Evolutionary conservation across 2,329 filamentous ascomycete species (phyloP).

Genomic region (Venturia oleaginea): DNA sequence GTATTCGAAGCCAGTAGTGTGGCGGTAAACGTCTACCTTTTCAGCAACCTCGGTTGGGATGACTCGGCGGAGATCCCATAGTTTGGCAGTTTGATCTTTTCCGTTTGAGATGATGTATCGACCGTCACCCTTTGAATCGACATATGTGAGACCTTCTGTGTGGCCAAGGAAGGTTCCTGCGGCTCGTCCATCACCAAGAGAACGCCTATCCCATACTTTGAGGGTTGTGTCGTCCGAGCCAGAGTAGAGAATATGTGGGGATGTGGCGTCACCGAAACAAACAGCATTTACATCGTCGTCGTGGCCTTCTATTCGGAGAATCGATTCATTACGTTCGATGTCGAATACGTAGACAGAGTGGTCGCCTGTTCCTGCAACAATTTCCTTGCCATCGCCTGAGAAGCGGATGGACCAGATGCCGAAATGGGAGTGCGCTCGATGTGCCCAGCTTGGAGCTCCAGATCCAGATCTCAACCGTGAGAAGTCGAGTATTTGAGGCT

Average conservation of each 20-base stretch:
- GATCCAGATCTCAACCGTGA: constrained; percentile 31
- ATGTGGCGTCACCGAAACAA: constrained; percentile 81
- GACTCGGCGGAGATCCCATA: constrained; percentile 92
- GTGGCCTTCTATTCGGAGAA: constrained; percentile 71
- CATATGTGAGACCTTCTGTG: constrained; percentile 56
- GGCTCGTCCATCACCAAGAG: constrained; percentile 51
- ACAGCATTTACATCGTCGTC: constrained; percentile 90
- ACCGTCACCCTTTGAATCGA: constrained; percentile 75
- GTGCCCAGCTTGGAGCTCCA: not conserved
- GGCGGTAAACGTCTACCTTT: constrained; percentile 45
- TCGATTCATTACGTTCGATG: constrained; percentile 66
- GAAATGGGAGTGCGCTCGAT: constrained; percentile 11
- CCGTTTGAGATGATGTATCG: constrained; percentile 88
- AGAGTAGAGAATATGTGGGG: constrained; percentile 90
- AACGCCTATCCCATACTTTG: constrained; percentile 90
- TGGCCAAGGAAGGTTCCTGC: constrained; percentile 58
- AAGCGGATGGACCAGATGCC: constrained; percentile 79
- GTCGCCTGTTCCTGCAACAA: constrained; percentile 79
- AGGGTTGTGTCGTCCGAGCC: constrained; percentile 90
- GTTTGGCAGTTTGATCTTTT: constrained; percentile 94
- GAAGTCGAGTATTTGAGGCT: constrained; percentile 14
- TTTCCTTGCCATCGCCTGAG: constrained; percentile 80
- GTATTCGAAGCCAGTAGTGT: constrained; percentile 65
- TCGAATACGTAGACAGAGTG: constrained; percentile 83
- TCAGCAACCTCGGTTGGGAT: constrained; percentile 61